These are phyloP conservation scores for Populus nigra DNA, from an alignment of 345 rosid genomes.

Conservation along the genomic window DNA sequence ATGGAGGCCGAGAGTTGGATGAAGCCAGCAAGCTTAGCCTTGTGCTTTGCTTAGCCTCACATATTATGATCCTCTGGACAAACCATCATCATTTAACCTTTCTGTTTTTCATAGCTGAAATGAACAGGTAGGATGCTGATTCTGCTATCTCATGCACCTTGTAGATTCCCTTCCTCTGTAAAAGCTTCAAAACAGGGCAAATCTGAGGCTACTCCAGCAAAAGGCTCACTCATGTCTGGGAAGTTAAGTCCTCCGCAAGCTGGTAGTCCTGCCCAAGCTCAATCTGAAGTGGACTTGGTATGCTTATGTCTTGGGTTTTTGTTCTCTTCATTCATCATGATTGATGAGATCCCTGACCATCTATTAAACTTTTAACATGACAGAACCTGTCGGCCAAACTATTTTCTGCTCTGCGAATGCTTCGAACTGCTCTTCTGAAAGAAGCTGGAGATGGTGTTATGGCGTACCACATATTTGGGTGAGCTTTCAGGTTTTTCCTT, in stretches of 20 bases:
- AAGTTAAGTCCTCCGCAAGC: constrained; percentile 48
- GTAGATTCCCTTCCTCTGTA: constrained; percentile 69
- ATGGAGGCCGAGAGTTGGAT: background rate
- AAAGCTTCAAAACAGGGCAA: constrained; percentile 57
- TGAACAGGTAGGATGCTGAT: constrained; percentile 3
- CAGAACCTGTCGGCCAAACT: constrained; percentile 76
- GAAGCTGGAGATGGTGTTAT: constrained; percentile 82
- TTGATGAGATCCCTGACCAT: constrained; percentile 6
- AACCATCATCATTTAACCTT: background rate
- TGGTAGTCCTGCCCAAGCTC: constrained; percentile 41
- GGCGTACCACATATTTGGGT: constrained; percentile 96
- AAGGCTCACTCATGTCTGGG: constrained; percentile 48
- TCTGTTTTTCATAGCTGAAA: background rate
- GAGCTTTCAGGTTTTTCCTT: constrained; percentile 22
- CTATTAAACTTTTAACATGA: constrained; percentile 3
- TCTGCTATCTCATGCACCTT: constrained; percentile 17
- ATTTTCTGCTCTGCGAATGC: constrained; percentile 64
- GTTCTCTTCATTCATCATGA: background rate
- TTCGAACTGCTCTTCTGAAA: constrained; percentile 70
- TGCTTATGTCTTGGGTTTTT: constrained; percentile 9
- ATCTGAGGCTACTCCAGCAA: constrained; percentile 61
- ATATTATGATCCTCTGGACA: background rate
- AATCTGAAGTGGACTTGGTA: constrained; percentile 68
- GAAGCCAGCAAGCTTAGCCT: background rate
- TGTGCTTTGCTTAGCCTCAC: background rate